These are phyloP conservation scores for Rhododendron ferrugineum DNA, from an alignment of 148 eudicot genomes.

Conservation along the genomic window DNA sequence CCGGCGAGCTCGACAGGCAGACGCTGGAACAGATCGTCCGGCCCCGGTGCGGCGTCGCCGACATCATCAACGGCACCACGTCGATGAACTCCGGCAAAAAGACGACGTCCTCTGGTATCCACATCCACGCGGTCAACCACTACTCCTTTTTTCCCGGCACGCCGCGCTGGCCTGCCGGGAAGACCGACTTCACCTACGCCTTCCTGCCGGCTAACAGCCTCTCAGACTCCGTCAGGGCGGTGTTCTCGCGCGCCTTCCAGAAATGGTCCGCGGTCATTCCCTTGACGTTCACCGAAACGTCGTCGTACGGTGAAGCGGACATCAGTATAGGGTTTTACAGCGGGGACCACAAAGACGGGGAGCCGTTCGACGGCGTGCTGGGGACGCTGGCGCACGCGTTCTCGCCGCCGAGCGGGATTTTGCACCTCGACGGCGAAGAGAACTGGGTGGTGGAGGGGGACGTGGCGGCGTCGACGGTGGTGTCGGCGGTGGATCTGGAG, in stretches of 20 bases:
- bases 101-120: not conserved
- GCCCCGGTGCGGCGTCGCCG: slow-evolving; percentile 50
- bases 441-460: slow-evolving; percentile 29
- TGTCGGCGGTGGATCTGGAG: slow-evolving; percentile 39
- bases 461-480: slow-evolving; percentile 5
- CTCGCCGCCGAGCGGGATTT: slow-evolving; percentile 33
- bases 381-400: slow-evolving; percentile 46
- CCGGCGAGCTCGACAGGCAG: slow-evolving; percentile 38
- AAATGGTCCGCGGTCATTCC: slow-evolving; percentile 39
- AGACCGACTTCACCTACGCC: slow-evolving; percentile 30
- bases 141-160: slow-evolving; percentile 37
- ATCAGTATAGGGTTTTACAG: slow-evolving; percentile 32
- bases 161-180: slow-evolving; percentile 38
- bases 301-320: slow-evolving; percentile 17
- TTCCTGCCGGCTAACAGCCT: slow-evolving; percentile 33
- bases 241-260: slow-evolving; percentile 31
- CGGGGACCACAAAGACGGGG: slow-evolving; percentile 44
- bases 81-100: slow-evolving; percentile 36
- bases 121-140: slow-evolving; percentile 30
- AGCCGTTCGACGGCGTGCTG: slow-evolving; percentile 35
- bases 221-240: slow-evolving; percentile 17
- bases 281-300: slow-evolving; percentile 27
- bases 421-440: slow-evolving; percentile 39
- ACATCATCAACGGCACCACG: slow-evolving; percentile 37
- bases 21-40: slow-evolving; percentile 32